Percentiles rank a stretch among this genome's conserved stretches.
phyloP scores from a whole-genome alignment of 2,329 filamentous ascomycete species.

The Aspergillus udagawae region DNA sequence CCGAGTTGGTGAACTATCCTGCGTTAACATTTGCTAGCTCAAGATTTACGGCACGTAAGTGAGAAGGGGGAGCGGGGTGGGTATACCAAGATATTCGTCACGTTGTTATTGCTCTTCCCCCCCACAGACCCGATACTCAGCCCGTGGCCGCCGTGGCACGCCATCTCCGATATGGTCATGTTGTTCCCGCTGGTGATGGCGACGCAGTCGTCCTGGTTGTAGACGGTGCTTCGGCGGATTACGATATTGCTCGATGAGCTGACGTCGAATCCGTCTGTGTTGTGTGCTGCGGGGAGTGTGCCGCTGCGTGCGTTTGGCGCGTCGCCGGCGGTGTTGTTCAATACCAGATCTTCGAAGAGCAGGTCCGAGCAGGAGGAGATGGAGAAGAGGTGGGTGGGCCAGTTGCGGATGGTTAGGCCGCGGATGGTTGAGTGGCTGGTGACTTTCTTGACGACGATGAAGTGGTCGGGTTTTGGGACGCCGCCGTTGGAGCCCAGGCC shows the following conservation, averaged over 20 bases:
- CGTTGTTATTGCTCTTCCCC: constrained; percentile 49
- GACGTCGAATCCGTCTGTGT: constrained; percentile 50
- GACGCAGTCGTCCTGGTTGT: constrained; percentile 41
- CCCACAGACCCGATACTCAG: constrained; percentile 39
- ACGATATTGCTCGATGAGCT: constrained; percentile 46
- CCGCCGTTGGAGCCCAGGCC: constrained; percentile 48
- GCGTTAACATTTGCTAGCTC: too few relatives aligned
- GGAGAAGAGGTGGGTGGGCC: constrained; percentile 39
- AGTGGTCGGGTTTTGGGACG: constrained; percentile 33
- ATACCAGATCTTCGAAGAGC: constrained; percentile 32
- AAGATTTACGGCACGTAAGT: too few relatives aligned
- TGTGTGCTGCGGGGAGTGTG: constrained; percentile 35
- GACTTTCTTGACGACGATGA: constrained; percentile 36
- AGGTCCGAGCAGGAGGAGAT: constrained; percentile 31
- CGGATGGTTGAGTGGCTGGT: constrained; percentile 37
- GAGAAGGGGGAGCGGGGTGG: too few relatives aligned
- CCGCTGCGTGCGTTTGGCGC: constrained; percentile 30
- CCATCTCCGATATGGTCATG: constrained; percentile 21
- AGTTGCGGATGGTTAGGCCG: constrained; percentile 41
- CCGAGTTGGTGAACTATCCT: constrained; percentile 46
- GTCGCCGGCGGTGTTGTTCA: constrained; percentile 41
- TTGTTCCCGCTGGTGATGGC: constrained; percentile 28
- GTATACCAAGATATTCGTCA: constrained; percentile 20
- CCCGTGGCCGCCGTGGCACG: constrained; percentile 39
- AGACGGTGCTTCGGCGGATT: constrained; percentile 41